A percentile compares a stretch with the other conserved stretches of the same genome.
These are phyloP conservation scores for Fusarium buxicola DNA, from an alignment of 2,329 filamentous ascomycete species.

Conservation along the genomic window DNA sequence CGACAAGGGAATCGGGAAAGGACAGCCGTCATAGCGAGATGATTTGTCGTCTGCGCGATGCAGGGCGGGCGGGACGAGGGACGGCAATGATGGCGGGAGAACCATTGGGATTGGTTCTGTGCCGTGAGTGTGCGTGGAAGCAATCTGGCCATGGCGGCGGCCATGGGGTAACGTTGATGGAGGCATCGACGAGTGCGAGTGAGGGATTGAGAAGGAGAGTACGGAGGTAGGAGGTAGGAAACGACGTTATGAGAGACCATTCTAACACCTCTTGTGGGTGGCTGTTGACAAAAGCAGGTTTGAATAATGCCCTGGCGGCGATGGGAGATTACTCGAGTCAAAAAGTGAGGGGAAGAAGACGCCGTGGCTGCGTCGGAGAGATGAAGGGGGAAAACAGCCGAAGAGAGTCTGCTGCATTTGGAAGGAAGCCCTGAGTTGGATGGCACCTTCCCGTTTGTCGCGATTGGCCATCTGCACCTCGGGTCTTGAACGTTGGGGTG, in stretches of 20 bases:
- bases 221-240: not conserved
- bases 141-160: conserved; percentile 23
- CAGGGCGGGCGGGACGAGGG: conserved; percentile 20
- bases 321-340: conserved; percentile 37
- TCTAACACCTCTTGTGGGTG: too few relatives aligned
- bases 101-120: conserved; percentile 16
- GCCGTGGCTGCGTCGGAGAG: conserved; percentile 35
- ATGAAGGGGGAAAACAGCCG: conserved; percentile 40
- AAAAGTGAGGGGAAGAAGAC: conserved; percentile 39
- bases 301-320: conserved; percentile 31
- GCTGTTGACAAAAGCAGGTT: conserved; percentile 28
- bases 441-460: conserved; percentile 34
- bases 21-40: conserved; percentile 24
- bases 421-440: conserved; percentile 34
- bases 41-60: conserved; percentile 30
- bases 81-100: conserved; percentile 19
- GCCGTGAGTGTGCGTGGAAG: conserved; percentile 19
- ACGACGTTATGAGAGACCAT: too few relatives aligned
- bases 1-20: conserved; percentile 40
- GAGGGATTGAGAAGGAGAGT: not conserved
- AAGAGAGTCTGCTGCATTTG: conserved; percentile 38
- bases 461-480: conserved; percentile 33
- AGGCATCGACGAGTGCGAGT: conserved; percentile 5
- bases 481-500: conserved; percentile 28
- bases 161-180: conserved; percentile 18